Conservation (phyloP, 1,284 basidiomycete species). For the Fistulina hepatica region DNA sequence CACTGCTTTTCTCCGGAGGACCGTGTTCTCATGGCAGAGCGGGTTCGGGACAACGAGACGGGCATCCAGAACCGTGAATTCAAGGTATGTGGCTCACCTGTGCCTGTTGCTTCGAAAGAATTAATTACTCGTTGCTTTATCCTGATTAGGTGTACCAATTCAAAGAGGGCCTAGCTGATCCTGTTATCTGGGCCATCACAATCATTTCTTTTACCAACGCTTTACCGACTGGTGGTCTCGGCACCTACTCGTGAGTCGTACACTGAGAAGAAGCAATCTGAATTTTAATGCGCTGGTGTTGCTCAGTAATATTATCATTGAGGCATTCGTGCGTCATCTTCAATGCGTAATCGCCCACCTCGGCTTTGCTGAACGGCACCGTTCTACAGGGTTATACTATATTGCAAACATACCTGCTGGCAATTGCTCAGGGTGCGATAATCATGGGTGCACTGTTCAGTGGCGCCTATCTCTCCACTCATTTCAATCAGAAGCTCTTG, state of each 20-base stretch:
- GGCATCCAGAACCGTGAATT: conserved; percentile 45
- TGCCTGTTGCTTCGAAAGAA: not conserved
- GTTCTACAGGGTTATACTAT: conserved; percentile 31
- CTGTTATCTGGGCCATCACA: conserved; percentile 34
- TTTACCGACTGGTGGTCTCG: conserved; percentile 40
- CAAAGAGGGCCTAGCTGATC: conserved; percentile 36
- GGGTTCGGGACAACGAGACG: conserved; percentile 44
- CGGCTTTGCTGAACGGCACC: conserved; percentile 3
- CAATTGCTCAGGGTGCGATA: conserved; percentile 39
- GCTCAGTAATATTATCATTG: conserved; percentile 43
- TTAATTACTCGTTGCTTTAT: not conserved
- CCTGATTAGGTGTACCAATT: not conserved
- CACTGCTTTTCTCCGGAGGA: conserved; percentile 39
- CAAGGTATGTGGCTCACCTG: conserved; percentile 29
- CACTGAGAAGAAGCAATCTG: too few relatives aligned
- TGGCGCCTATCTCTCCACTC: conserved; percentile 33
- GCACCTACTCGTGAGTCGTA: conserved; percentile 40
- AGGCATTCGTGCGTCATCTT: conserved; percentile 26
- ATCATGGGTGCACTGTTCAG: conserved; percentile 39
- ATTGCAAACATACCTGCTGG: conserved; percentile 40
- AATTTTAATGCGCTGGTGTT: too few relatives aligned
- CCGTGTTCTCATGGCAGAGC: conserved; percentile 39
- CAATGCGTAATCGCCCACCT: too few relatives aligned
- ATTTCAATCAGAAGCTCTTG: conserved; percentile 33
- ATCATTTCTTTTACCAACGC: conserved; percentile 42